Percentiles rank a stretch among this genome's conserved stretches.
Conservation (phyloP, 306 rosid species). For the Lathyrus oleraceus region DNA sequence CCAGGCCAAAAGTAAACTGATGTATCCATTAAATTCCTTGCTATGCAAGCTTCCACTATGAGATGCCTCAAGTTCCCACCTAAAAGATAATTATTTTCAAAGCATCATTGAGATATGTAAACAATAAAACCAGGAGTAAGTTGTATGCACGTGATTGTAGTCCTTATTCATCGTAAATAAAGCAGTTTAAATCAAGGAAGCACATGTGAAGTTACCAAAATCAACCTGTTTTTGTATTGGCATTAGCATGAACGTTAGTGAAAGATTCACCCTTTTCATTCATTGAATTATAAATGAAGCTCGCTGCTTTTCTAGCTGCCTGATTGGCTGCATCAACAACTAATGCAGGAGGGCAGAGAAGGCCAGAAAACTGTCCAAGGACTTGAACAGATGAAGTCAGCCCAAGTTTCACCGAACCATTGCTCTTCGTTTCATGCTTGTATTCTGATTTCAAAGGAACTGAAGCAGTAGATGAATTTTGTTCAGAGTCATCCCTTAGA, state of each 20-base stretch:
- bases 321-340: conserved; percentile 64
- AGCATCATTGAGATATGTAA: conserved; percentile 26
- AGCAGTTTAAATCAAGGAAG: conserved; percentile 29
- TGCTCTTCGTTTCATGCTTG: conserved; percentile 42
- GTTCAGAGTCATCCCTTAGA: conserved; percentile 49
- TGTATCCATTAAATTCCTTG: conserved; percentile 66
- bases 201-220: conserved; percentile 24
- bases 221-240: conserved; percentile 52
- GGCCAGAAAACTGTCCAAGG: conserved; percentile 72
- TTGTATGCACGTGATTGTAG: conserved; percentile 26
- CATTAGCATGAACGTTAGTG: conserved; percentile 45
- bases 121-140: conserved; percentile 6
- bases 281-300: conserved; percentile 48
- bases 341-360: conserved; percentile 69
- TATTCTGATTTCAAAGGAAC: conserved; percentile 36
- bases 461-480: conserved; percentile 37
- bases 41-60: conserved; percentile 80
- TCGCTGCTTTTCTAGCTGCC: conserved; percentile 65
- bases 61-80: conserved; percentile 85
- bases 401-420: conserved; percentile 47
- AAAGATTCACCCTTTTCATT: conserved; percentile 50
- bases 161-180: conserved; percentile 9
- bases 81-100: conserved; percentile 45
- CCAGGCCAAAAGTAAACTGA: conserved; percentile 76
- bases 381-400: conserved; percentile 65